Conservation (phyloP, 768 basidiomycete genomes). For the Amanita pseudoporphyria region DNA sequence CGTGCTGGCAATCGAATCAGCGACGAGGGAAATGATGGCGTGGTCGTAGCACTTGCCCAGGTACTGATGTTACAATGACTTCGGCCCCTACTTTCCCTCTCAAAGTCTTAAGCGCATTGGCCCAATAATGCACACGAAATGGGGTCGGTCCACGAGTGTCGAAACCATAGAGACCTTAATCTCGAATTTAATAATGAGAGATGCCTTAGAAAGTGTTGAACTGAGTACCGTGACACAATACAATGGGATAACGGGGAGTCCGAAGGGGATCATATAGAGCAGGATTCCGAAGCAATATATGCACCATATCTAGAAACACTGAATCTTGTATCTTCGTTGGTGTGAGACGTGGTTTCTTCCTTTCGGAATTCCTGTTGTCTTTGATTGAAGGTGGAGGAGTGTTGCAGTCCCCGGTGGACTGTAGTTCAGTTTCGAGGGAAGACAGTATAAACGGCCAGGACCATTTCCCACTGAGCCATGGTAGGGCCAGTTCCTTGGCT, state of each 20-base stretch:
- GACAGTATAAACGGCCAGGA: conserved; percentile 14
- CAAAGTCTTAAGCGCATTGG: conserved; percentile 73
- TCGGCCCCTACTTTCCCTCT: conserved; percentile 80
- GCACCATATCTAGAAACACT: conserved; percentile 41
- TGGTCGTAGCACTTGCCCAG: conserved; percentile 48
- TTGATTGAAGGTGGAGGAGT: background rate
- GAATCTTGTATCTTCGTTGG: conserved; percentile 12
- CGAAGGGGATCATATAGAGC: conserved; percentile 69
- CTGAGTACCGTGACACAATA: conserved; percentile 85
- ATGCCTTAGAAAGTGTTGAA: background rate
- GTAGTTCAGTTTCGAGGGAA: conserved; percentile 5
- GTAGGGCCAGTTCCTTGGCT: conserved; percentile 9
- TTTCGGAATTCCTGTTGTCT: background rate
- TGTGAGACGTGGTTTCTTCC: conserved; percentile 11
- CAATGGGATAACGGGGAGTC: conserved; percentile 80
- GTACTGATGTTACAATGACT: conserved; percentile 93
- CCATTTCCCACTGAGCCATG: conserved; percentile 19
- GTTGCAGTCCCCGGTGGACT: background rate
- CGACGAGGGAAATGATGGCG: background rate
- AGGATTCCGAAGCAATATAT: conserved; percentile 67
- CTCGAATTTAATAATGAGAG: background rate
- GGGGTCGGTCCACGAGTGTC: conserved; percentile 78
- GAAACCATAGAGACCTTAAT: conserved; percentile 85
- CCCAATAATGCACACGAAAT: conserved; percentile 92
- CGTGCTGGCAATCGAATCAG: conserved; percentile 44